Evolutionary conservation across 192 early-diverging fungal genomes (phyloP).

Genomic region (Coemansia sp.): DNA sequence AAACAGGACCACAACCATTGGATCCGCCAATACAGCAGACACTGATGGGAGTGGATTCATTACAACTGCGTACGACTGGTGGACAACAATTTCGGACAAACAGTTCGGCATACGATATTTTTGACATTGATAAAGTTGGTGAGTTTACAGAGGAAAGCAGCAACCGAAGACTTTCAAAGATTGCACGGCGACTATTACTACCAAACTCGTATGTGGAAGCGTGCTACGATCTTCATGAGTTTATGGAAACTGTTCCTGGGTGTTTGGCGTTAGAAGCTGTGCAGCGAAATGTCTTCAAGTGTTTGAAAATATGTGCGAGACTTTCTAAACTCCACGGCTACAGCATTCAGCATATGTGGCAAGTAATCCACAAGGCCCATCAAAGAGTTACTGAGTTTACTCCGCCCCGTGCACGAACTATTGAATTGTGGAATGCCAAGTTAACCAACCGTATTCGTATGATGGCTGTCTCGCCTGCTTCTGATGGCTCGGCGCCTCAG

Average conservation of each 20-base stretch:
- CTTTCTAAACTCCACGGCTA: conserved; percentile 53
- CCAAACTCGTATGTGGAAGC: conserved; percentile 49
- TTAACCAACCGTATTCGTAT: conserved; percentile 46
- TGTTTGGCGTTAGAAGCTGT: conserved; percentile 25
- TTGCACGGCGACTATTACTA: conserved; percentile 37
- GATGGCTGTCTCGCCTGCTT: conserved; percentile 48
- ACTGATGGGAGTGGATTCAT: not conserved
- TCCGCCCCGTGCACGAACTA: conserved; percentile 28
- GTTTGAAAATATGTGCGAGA: conserved; percentile 49
- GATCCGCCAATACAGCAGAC: conserved; percentile 32
- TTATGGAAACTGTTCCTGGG: conserved; percentile 17
- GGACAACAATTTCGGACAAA: not conserved
- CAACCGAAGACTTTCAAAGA: conserved; percentile 36
- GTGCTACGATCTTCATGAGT: conserved; percentile 44
- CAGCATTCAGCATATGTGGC: conserved; percentile 53
- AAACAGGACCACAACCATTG: conserved; percentile 28
- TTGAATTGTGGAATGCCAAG: conserved; percentile 37
- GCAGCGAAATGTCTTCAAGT: conserved; percentile 54
- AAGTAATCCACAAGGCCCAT: conserved; percentile 45
- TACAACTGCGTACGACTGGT: conserved; percentile 1
- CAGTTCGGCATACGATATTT: conserved; percentile 4
- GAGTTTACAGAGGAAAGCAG: conserved; percentile 52
- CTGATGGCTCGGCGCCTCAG: conserved; percentile 48
- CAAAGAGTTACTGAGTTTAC: conserved; percentile 24
- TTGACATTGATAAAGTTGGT: conserved; percentile 32